Base-by-base conservation (phyloP, 805 yeast species). In the Wickerhamiella galacta region DNA sequence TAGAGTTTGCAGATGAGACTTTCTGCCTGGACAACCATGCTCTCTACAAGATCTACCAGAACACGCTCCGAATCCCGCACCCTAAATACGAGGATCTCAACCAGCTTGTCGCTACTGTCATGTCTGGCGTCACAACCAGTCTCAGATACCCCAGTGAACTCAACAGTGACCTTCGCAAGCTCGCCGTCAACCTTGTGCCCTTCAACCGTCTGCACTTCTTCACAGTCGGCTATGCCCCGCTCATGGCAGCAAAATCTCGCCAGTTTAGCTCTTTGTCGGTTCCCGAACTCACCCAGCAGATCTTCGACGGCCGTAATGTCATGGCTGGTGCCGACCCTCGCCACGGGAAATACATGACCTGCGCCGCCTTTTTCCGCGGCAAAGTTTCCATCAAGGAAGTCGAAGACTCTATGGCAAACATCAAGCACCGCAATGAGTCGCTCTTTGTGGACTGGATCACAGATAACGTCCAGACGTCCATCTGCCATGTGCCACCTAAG, bases 1-100 rank as follows among this genome's bases (percentile, higher is more conserved):
- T 83, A 32, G 95, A 83, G 58, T 73, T 75, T 57, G 71, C 93
- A 4, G 93, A 83, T 56, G 94, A 82, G 54, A 83, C 95, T 31
- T 82, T 79, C 70, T 85, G 95, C 66, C 75, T 83, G 51, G 95
- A 83, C 60, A 83, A 83, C 57, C 94, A 85, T 61, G 95, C 95
- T 21, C 66, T 83, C 51, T 81, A 79, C 63, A 80, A 81, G 52
- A 83, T 83, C 50, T 82, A 93, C 61, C 75, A 75, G 54, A 75
- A 74, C 51, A 83, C 94, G 36, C 68, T 83, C 56, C 76, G 77
- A 56, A 65, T 83, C 50, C 66, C 65, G 26, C 81, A 72, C 51
- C 95, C 95, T 36, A 65, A 73, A 28, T 80, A 81, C 57, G 65
- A 60, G 38, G 90, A 83, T 52, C 70, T 85, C 51, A 83, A 83